Evolutionary conservation across 2,329 filamentous ascomycete species (phyloP).

Genomic region (Rhynchosporium graminicola): DNA sequence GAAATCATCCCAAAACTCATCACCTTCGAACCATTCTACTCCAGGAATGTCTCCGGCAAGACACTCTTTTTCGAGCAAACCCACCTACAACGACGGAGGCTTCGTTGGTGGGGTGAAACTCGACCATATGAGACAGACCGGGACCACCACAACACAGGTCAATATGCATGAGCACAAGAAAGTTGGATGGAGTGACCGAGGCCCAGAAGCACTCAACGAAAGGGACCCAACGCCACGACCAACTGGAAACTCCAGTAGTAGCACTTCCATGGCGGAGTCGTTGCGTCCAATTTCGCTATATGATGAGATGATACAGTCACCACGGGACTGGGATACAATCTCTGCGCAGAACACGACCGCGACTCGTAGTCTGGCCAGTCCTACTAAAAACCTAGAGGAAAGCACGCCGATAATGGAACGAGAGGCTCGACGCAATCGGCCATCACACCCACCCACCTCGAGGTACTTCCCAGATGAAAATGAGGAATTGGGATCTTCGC

Average conservation of each 20-base stretch:
- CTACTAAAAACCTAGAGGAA: conserved; percentile 11
- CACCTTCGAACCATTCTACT: conserved; percentile 12
- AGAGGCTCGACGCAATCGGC: conserved; percentile 23
- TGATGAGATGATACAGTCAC: conserved; percentile 21
- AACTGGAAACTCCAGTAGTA: conserved; percentile 7
- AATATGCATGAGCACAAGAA: conserved; percentile 18
- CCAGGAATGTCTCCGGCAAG: conserved; percentile 20
- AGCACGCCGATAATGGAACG: conserved; percentile 26
- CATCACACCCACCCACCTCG: conserved; percentile 23
- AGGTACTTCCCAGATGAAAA: conserved; percentile 20
- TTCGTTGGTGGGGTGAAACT: conserved; percentile 41
- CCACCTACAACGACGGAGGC: conserved; percentile 17
- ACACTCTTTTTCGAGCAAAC: conserved; percentile 10
- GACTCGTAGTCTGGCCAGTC: background rate
- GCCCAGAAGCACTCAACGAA: conserved; percentile 4
- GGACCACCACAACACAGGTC: conserved; percentile 31
- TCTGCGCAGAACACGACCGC: conserved; percentile 19
- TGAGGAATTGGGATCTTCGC: conserved; percentile 17
- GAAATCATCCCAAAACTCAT: conserved; percentile 19
- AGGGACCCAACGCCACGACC: background rate
- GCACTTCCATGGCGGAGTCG: conserved; percentile 17
- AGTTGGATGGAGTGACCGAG: conserved; percentile 11
- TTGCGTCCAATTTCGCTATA: conserved; percentile 23
- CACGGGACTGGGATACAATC: conserved; percentile 27
- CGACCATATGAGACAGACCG: conserved; percentile 26